phyloP scores from a whole-genome alignment of 139 green algal genomes.

The Picocystis salinarum region DNA sequence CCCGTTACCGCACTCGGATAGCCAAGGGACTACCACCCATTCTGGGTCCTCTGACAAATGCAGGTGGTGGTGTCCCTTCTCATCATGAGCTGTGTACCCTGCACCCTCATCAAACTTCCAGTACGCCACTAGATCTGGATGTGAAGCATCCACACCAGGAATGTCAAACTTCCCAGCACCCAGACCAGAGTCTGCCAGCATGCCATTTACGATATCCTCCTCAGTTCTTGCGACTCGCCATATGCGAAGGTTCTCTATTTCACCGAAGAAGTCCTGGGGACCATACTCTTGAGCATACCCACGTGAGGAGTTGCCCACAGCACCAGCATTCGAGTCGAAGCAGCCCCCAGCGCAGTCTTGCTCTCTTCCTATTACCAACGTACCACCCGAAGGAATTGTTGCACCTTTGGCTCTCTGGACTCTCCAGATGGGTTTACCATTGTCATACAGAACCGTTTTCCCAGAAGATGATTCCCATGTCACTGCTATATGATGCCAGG shows the following conservation, averaged over 20 bases:
- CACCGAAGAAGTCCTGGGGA: conserved; percentile 42
- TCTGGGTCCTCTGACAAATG: conserved; percentile 24
- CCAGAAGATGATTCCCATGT: conserved; percentile 41
- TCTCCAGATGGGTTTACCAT: conserved; percentile 49
- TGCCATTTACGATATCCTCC: conserved; percentile 40
- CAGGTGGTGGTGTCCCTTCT: conserved; percentile 48
- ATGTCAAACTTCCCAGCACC: conserved; percentile 15
- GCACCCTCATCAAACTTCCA: conserved; percentile 68
- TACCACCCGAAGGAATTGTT: conserved; percentile 52
- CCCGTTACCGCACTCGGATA: conserved; percentile 57
- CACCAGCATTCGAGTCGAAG: conserved; percentile 43
- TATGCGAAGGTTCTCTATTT: conserved; percentile 64
- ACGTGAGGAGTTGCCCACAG: background rate
- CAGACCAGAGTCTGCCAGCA: conserved; percentile 31
- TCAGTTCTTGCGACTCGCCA: conserved; percentile 45
- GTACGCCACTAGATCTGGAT: conserved; percentile 49
- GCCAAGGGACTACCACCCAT: conserved; percentile 47
- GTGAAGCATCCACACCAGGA: conserved; percentile 15
- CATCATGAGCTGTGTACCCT: conserved; percentile 44
- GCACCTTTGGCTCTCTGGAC: conserved; percentile 36
- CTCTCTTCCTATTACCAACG: conserved; percentile 61
- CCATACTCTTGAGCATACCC: conserved; percentile 3
- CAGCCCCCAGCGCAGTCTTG: conserved; percentile 70
- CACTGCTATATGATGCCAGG: conserved; percentile 69
- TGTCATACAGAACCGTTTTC: conserved; percentile 44